phyloP scores from a whole-genome alignment of 1,284 basidiomycete genomes.

The Volvariella surrecta region DNA sequence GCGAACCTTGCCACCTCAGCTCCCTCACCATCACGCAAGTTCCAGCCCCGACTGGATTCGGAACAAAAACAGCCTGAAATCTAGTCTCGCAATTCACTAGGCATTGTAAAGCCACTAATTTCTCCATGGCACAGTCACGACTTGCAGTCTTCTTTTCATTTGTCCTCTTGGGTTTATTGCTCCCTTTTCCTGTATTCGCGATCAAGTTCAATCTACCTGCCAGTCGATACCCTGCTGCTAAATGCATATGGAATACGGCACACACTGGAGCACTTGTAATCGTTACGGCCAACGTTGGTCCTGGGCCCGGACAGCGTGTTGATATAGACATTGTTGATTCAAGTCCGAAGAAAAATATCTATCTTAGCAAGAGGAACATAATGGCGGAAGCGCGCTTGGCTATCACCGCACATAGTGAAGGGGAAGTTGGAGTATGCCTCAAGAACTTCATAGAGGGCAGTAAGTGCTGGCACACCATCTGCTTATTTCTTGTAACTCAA shows the following conservation, averaged over 20 bases:
- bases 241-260: conserved; percentile 94
- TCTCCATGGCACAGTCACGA: not conserved
- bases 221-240: conserved; percentile 58
- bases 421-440: conserved; percentile 94
- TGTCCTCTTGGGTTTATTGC: conserved; percentile 24
- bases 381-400: conserved; percentile 90
- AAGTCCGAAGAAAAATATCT: conserved; percentile 81
- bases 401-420: conserved; percentile 89
- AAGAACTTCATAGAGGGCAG: conserved; percentile 70
- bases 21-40: no score
- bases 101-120: not conserved
- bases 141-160: conserved; percentile 5
- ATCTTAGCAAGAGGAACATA: conserved; percentile 84
- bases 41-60: no score
- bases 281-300: conserved; percentile 86
- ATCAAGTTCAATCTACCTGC: conserved; percentile 82
- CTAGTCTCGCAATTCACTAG: no score
- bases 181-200: conserved; percentile 36
- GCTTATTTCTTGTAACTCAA: not conserved
- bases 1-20: no score
- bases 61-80: no score
- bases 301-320: conserved; percentile 67
- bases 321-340: conserved; percentile 96
- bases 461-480: conserved; percentile 30
- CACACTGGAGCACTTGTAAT: conserved; percentile 83